phyloP scores from a whole-genome alignment of 2,329 filamentous ascomycete genomes.

The Colletotrichum magnum region DNA sequence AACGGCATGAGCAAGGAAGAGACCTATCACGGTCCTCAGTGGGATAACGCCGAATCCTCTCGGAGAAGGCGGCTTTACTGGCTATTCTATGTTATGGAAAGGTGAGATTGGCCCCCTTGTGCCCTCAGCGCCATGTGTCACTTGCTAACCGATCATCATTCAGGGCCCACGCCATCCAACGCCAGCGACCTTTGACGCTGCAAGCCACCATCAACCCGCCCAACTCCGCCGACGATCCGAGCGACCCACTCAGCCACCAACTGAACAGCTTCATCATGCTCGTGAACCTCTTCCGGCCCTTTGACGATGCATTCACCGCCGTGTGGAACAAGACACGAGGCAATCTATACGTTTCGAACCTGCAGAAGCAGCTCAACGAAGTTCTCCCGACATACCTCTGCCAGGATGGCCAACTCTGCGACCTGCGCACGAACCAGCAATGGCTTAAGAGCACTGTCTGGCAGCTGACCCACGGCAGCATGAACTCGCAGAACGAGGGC shows the following conservation, averaged over 20 bases:
- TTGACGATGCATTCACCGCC: slow-evolving; percentile 75
- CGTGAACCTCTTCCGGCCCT: slow-evolving; percentile 74
- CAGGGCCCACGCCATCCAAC: slow-evolving; percentile 79
- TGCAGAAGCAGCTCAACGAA: slow-evolving; percentile 75
- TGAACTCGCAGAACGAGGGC: slow-evolving; percentile 62
- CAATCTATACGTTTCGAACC: slow-evolving; percentile 69
- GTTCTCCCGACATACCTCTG: slow-evolving; percentile 67
- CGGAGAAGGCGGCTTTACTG: slow-evolving; percentile 79
- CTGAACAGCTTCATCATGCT: slow-evolving; percentile 71
- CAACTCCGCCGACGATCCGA: slow-evolving; percentile 71
- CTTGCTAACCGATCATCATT: slow-evolving; percentile 20
- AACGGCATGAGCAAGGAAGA: slow-evolving; percentile 74
- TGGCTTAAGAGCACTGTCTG: slow-evolving; percentile 76
- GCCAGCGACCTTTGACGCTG: slow-evolving; percentile 78
- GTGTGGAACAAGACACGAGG: slow-evolving; percentile 76
- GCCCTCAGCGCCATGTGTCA: slow-evolving; percentile 22
- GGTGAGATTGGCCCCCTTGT: slow-evolving; percentile 59
- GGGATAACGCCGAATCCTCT: slow-evolving; percentile 71
- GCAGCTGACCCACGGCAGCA: slow-evolving; percentile 72
- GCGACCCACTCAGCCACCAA: slow-evolving; percentile 66
- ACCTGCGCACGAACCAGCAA: slow-evolving; percentile 72
- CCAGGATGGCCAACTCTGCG: slow-evolving; percentile 67
- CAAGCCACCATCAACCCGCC: slow-evolving; percentile 79
- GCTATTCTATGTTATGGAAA: slow-evolving; percentile 80
- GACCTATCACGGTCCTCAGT: slow-evolving; percentile 66